Evolutionary conservation across 1,284 basidiomycete species (phyloP), one percentile per base, ranked within the genome.

Genomic region (Moesziomyces sp.): DNA sequence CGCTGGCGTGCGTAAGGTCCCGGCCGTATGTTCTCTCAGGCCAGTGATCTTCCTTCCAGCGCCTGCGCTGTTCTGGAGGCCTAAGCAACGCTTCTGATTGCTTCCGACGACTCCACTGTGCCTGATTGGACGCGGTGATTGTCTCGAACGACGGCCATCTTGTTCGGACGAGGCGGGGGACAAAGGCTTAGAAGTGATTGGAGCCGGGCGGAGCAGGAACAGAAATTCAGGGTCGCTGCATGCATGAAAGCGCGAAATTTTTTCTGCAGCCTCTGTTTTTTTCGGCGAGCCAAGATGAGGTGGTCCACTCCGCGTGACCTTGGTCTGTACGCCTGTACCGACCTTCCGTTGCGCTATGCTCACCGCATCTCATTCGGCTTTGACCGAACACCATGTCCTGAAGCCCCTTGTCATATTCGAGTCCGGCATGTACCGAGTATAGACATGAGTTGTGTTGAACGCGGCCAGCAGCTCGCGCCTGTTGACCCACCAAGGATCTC

Each of bases 281-380:
- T 33, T 33, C 7, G 6, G 40, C 38, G 56, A 46, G 38, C 16
- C 38, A 16, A 40, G 38, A 40, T 40, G 49, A 24, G 24, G 24
- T 58, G 30, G 43, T 4, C 49, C 23, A 11, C 21, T 18, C 58
- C 65, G 49, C 65, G 58, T 61, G 65, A 67, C 65, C 55, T 30
- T 18, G n/a, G 33, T 42, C 16, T 45, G n/a, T 21, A 5, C 21
- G 5, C 43, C n/a, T 13, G 16, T 18, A 40, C 38, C 38, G 38
- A 40, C 38, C 38, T 18, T 40, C 38, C 38, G 38, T 16, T 18
- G 38, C 16, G 6, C 3, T 4, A 3, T 40, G 16, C 38, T 8
- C 38, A 16, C 38, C 7, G 18, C 38, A 40, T 18, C 14, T 16
- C 38, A 18, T 7, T 18, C 38, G 38, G 38, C 38, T 16, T 18